Evolutionary conservation across 192 early-diverging fungal genomes (phyloP).

Genomic region (Bifiguratus adelaidae): DNA sequence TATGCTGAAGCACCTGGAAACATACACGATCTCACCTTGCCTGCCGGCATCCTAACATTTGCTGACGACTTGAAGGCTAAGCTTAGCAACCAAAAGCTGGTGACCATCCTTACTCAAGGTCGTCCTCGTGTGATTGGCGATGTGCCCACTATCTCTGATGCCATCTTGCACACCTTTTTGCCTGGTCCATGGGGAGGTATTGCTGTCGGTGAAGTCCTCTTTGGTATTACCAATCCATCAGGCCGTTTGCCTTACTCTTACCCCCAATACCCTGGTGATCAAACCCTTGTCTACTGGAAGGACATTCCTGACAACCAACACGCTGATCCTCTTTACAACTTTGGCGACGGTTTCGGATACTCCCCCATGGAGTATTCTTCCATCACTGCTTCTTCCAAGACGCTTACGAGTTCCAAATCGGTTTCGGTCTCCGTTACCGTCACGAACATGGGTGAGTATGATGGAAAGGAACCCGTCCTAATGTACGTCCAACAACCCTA

Average conservation of each 20-base stretch:
- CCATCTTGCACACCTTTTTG: slow-evolving; percentile 35
- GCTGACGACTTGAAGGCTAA: slow-evolving; percentile 10
- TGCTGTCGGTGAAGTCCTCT: slow-evolving; percentile 45
- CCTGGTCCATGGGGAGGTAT: slow-evolving; percentile 48
- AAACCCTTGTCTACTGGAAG: slow-evolving; percentile 27
- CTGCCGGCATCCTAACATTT: slow-evolving; percentile 32
- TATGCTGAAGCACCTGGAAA: slow-evolving; percentile 48
- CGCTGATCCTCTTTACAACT: slow-evolving; percentile 40
- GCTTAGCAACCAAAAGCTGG: slow-evolving; percentile 15
- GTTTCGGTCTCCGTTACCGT: slow-evolving; percentile 18
- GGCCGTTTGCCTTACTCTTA: slow-evolving; percentile 49
- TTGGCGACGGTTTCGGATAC: slow-evolving; percentile 45
- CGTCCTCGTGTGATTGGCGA: slow-evolving; percentile 41
- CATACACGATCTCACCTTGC: slow-evolving; percentile 29
- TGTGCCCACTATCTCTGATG: slow-evolving; percentile 20
- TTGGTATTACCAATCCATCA: slow-evolving; percentile 41
- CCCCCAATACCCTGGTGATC: slow-evolving; percentile 31
- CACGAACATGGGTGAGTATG: slow-evolving; percentile 27
- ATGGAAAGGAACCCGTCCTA: slow-evolving; percentile 42
- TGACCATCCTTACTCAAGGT: slow-evolving; percentile 38
- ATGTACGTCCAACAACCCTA: slow-evolving; percentile 44
- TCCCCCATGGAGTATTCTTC: slow-evolving; percentile 30
- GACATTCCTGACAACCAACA: slow-evolving; percentile 11
- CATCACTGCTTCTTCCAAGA: slow-evolving; percentile 23
- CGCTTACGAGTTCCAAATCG: slow-evolving; percentile 5